phyloP scores from a whole-genome alignment of 139 green algal species.

The Gonium pectorale region DNA sequence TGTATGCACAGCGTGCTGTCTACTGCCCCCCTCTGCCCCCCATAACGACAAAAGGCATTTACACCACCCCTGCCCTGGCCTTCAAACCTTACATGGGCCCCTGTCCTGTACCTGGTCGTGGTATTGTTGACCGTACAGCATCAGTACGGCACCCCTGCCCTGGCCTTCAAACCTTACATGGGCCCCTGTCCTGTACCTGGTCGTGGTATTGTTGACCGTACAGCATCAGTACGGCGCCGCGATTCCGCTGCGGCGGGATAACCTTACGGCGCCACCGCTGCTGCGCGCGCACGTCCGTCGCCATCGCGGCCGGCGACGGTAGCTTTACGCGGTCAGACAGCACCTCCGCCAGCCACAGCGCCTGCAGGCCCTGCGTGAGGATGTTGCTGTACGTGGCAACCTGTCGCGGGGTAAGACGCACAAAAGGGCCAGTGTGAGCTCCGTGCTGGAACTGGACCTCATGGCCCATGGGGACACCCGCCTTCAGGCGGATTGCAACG shows the following conservation, averaged over 20 bases:
- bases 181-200: too few relatives aligned
- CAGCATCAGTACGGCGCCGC: constrained; percentile 35
- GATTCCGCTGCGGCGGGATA: constrained; percentile 11
- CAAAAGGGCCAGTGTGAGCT: too few relatives aligned
- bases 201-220: constrained; percentile 26
- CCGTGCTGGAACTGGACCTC: too few relatives aligned
- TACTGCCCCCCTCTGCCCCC: too few relatives aligned
- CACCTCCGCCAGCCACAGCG: constrained; percentile 22
- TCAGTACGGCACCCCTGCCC: constrained; percentile 9
- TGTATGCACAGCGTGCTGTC: too few relatives aligned
- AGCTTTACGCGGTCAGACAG: not conserved
- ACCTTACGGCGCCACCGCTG: constrained; percentile 22
- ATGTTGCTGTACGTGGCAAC: constrained; percentile 37
- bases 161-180: too few relatives aligned
- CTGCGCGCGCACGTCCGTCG: constrained; percentile 20
- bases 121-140: constrained; percentile 38
- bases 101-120: constrained; percentile 15
- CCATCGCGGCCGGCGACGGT: not conserved
- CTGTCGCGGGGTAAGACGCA: too few relatives aligned
- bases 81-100: too few relatives aligned
- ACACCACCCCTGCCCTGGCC: too few relatives aligned
- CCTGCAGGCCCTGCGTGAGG: constrained; percentile 29
- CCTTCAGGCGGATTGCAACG: too few relatives aligned
- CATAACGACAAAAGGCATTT: too few relatives aligned
- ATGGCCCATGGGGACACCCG: too few relatives aligned